Evolutionary conservation across 2,329 filamentous ascomycete species (phyloP), one percentile per base, ranked within the genome.

Genomic region (Aspergillus sp.): DNA sequence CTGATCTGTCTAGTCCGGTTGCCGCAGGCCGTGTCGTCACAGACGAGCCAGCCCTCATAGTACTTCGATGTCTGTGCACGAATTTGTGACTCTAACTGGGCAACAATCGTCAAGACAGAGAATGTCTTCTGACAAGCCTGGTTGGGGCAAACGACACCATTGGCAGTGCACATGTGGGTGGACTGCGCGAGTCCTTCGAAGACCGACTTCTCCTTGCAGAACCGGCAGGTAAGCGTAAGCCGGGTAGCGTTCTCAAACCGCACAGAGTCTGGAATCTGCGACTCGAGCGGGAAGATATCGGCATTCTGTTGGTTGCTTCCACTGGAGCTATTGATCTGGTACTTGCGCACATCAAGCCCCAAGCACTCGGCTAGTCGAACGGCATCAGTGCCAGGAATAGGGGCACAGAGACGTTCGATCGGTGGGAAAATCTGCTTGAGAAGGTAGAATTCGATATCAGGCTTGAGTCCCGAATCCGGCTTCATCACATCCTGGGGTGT

Each of bases 391-490:
- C 95, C 95, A 13, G 87, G 86, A 70, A 99, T 97, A 62, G 96
- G 96, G 62, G 94, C 95, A 74, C 95, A 99, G 21, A 99, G 88
- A 83, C 95, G 91, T 80, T 99, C 95, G 25, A 99, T 95, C 0
- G 95, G 95, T 10, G 95, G 95, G 78, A 99, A 92, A 61, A 99
- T 97, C 77, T 99, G 95, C 81, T 99, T 99, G 81, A 92, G 90
- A 41, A 99, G 86, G 76, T 99, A 99, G 86, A 93, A 98, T 73
- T 99, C 95, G n/a, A 97, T 86, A 71, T 99, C 95, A 2, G 93
- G 91, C 60, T 89, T 84, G 6, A 99, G 83, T 1, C 82, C 88
- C 1, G 89, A 88, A 66, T 90, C 90, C 15, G 86, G 73, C 71
- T 95, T 96, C 61, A 91, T 81, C 17, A 96, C 88, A 74, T 99